A percentile compares a stretch with the other conserved stretches of the same genome.
phyloP scores from a whole-genome alignment of 1,284 basidiomycete genomes.

The Papiliotrema nemorosa region DNA sequence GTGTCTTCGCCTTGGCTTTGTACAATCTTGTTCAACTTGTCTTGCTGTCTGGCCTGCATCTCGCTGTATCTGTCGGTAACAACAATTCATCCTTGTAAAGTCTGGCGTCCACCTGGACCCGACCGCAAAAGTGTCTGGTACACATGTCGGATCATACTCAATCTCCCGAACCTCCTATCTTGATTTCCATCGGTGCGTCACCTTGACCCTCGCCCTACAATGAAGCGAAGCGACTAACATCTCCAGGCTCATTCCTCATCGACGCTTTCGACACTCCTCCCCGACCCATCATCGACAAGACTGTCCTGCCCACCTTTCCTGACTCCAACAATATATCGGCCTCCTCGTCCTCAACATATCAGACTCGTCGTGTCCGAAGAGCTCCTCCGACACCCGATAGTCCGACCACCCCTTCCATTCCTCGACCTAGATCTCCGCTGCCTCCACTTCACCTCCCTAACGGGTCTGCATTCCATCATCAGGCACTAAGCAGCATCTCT shows the following conservation, averaged over 20 bases:
- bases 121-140: too few species aligned
- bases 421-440: neutral
- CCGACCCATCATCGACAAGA: slow-evolving; percentile 9
- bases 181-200: slow-evolving; percentile 33
- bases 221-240: neutral
- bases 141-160: neutral
- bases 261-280: slow-evolving; percentile 33
- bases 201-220: neutral
- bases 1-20: too few species aligned
- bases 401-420: neutral
- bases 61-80: too few species aligned
- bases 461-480: too few species aligned
- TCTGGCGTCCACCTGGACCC: too few species aligned
- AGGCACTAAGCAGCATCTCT: neutral
- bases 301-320: neutral
- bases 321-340: neutral
- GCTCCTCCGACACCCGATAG: neutral
- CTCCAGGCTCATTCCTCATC: slow-evolving; percentile 32
- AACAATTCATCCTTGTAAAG: too few species aligned
- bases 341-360: neutral
- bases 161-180: slow-evolving; percentile 7
- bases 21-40: too few species aligned
- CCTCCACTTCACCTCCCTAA: too few species aligned
- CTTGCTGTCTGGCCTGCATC: too few species aligned
- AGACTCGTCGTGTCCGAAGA: too few species aligned